A percentile compares a stretch with the other conserved stretches of the same genome.
Evolutionary conservation across 2,329 filamentous ascomycete genomes (phyloP).

Genomic region (Conoideocrella luteorostrata): DNA sequence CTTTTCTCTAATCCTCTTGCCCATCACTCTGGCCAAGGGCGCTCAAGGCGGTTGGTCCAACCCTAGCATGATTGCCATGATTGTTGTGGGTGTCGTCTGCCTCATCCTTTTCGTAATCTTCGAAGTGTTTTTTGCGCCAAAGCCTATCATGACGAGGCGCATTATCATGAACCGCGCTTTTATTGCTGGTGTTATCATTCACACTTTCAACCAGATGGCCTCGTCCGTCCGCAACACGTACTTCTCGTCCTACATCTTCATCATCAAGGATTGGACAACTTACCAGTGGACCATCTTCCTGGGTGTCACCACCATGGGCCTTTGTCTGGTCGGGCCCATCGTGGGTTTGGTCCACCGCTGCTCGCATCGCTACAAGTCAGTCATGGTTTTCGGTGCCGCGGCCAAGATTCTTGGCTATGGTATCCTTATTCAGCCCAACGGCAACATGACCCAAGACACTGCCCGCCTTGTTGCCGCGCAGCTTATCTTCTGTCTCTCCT

Average conservation of each 20-base stretch:
- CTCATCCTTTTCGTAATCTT: slow-evolving; percentile 28
- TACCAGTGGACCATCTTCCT: slow-evolving; percentile 36
- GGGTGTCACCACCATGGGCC: slow-evolving; percentile 31
- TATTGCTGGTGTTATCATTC: slow-evolving; percentile 18
- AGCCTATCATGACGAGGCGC: slow-evolving; percentile 25
- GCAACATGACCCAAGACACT: slow-evolving; percentile 26
- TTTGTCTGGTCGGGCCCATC: slow-evolving; percentile 29
- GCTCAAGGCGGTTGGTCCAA: slow-evolving; percentile 27
- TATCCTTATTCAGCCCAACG: slow-evolving; percentile 22
- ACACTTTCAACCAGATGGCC: slow-evolving; percentile 26
- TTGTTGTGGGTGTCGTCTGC: slow-evolving; percentile 13
- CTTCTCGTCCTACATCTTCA: slow-evolving; percentile 30
- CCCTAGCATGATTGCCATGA: slow-evolving; percentile 11
- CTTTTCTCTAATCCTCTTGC: slow-evolving; percentile 55
- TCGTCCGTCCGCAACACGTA: slow-evolving; percentile 30
- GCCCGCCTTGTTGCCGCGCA: slow-evolving; percentile 27
- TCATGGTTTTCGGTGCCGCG: slow-evolving; percentile 31
- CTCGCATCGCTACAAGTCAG: slow-evolving; percentile 35
- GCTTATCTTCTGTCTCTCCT: slow-evolving; percentile 29
- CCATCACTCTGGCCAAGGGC: slow-evolving; percentile 46
- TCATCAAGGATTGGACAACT: slow-evolving; percentile 35
- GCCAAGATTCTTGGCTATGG: slow-evolving; percentile 19
- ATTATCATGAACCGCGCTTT: slow-evolving; percentile 22
- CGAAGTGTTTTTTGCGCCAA: slow-evolving; percentile 25
- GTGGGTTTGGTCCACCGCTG: slow-evolving; percentile 25